A percentile compares a stretch with the other conserved stretches of the same genome.
Conservation (phyloP, 2,329 filamentous ascomycete genomes). For the Ascochyta rabiei region DNA sequence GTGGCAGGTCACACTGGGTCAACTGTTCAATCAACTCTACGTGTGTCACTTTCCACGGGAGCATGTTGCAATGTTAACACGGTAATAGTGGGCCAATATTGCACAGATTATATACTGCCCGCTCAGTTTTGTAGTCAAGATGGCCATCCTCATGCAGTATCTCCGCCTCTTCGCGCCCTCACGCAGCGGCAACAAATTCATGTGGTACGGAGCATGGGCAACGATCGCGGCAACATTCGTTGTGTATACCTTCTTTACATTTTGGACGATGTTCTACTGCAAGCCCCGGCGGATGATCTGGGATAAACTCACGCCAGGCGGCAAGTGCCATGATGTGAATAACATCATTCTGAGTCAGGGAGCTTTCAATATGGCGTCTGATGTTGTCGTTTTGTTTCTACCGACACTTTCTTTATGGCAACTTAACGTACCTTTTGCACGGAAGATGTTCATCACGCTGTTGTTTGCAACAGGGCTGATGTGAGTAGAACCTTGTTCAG, state of each 20-base stretch:
- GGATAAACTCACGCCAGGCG: conserved; percentile 29
- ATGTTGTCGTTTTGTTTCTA: conserved; percentile 34
- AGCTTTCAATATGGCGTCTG: conserved; percentile 35
- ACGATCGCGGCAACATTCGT: conserved; percentile 28
- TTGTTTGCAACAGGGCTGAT: conserved; percentile 36
- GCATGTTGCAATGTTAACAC: neutral
- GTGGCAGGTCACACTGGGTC: conserved; percentile 34
- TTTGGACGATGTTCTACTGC: conserved; percentile 38
- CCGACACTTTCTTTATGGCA: conserved; percentile 31
- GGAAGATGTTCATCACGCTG: conserved; percentile 33
- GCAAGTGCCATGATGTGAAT: conserved; percentile 32
- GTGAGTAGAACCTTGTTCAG: conserved; percentile 18
- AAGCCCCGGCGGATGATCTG: conserved; percentile 33
- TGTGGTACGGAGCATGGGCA: conserved; percentile 34
- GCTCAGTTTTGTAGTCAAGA: conserved; percentile 35
- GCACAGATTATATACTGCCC: conserved; percentile 38
- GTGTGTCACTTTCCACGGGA: conserved; percentile 12
- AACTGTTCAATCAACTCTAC: conserved; percentile 35
- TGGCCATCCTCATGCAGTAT: conserved; percentile 37
- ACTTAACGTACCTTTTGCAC: conserved; percentile 27
- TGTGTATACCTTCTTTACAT: conserved; percentile 32
- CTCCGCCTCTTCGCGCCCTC: conserved; percentile 35
- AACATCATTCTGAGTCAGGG: conserved; percentile 31
- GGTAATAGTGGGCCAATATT: conserved; percentile 30
- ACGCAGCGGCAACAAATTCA: conserved; percentile 25